Evolutionary conservation across 2,329 filamentous ascomycete genomes (phyloP).

Genomic region (Aspergillus ruber): DNA sequence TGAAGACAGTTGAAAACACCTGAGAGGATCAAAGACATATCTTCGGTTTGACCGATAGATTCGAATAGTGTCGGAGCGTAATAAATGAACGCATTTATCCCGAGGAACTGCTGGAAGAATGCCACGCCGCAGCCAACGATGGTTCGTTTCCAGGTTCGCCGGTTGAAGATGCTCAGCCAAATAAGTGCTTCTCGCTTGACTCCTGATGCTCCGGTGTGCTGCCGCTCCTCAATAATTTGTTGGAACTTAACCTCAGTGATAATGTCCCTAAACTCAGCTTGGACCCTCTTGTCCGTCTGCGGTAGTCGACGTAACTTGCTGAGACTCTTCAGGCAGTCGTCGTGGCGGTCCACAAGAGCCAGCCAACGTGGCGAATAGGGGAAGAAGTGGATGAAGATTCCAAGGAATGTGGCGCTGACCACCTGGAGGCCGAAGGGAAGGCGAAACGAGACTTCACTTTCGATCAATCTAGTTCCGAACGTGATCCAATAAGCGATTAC

Average conservation of each 20-base stretch:
- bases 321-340: constrained; percentile 40
- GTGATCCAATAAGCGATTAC: constrained; percentile 31
- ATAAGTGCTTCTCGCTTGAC: too few relatives aligned
- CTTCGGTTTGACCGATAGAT: constrained; percentile 30
- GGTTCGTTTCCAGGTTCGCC: constrained; percentile 5
- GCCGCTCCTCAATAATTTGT: constrained; percentile 5
- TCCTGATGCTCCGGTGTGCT: too few relatives aligned
- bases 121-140: constrained; percentile 34
- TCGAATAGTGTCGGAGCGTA: constrained; percentile 44
- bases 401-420: constrained; percentile 26
- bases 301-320: constrained; percentile 43
- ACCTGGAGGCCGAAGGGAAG: constrained; percentile 46
- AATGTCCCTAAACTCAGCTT: constrained; percentile 43
- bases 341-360: constrained; percentile 35
- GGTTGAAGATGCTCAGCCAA: too few relatives aligned
- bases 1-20: constrained; percentile 33
- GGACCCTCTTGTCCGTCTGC: constrained; percentile 40
- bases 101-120: constrained; percentile 42
- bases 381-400: constrained; percentile 33
- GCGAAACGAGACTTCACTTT: constrained; percentile 38
- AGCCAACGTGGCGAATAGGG: constrained; percentile 52
- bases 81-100: constrained; percentile 46
- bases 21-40: constrained; percentile 24
- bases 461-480: constrained; percentile 44
- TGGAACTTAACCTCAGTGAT: constrained; percentile 48